Base-by-base conservation (phyloP, 169 alveolate species). In the Plasmodium billcollinsi region DNA sequence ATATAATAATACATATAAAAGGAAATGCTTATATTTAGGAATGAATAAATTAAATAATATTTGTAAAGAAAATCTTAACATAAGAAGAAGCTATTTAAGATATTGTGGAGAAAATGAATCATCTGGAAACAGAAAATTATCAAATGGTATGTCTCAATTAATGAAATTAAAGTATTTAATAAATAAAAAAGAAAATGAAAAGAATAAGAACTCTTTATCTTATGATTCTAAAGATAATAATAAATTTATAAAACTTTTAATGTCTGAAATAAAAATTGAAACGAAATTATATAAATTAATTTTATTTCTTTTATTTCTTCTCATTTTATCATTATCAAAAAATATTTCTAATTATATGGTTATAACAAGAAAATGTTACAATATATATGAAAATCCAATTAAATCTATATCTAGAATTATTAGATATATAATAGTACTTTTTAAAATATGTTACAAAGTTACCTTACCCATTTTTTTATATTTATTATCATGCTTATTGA, bases 321-420 rank as follows among this genome's bases (percentile, higher is more conserved):
- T 83, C 69, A 1, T 83, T 20, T 83, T 83, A 33, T 83, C 73
- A 67, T 61, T 54, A 45, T 83, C 76, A 56, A 83, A 83, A 62
- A 73, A 69, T 83, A 69, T 83, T 5, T 45, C 80, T 45, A 54
- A 69, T 7, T 83, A 83, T 73, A 62, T 70, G 58, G 91, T 83
- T 83, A 70, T 83, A 69, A 83, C 91, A 24, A 83, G 91, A 56
- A 83, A 83, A 72, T 83, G 91, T 52, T 83, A 83, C 70, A 83
- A 83, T 49, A 56, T 83, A 69, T 83, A 83, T 69, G 91, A 83
- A 69, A 83, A 49, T 56, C 91, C 91, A 11, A 56, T 83, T 1
- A 83, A 83, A 83, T 83, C 91, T 11, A 43, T 70, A 67, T 69
- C 54, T 54, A 67, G 91, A 83, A 24, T 83, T 69, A 39, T 83